A percentile compares a stretch with the other conserved stretches of the same genome.
Conservation (phyloP, 2,329 filamentous ascomycete species). For the Aspergillus sp. region DNA sequence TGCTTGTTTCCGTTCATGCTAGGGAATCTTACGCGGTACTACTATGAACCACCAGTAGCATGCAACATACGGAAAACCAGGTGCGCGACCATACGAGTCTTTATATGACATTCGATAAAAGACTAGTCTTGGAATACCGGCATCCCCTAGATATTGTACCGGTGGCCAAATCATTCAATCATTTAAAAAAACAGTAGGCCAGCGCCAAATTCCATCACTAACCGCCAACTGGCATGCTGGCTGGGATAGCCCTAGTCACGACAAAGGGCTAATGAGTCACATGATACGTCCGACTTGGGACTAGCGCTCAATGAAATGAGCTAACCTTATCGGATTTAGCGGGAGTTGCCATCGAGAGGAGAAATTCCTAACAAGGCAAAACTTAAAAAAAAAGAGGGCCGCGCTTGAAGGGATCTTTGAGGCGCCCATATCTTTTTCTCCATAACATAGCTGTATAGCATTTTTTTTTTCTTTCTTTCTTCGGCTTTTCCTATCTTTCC, state of each 20-base stretch:
- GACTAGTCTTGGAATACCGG: too few species aligned
- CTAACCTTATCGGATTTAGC: conserved; percentile 18
- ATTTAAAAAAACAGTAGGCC: too few species aligned
- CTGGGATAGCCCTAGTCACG: conserved; percentile 27
- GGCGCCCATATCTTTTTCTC: conserved; percentile 17
- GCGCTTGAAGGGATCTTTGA: conserved; percentile 21
- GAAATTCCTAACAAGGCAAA: conserved; percentile 33
- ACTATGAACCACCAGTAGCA: too few species aligned
- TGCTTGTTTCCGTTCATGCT: too few species aligned
- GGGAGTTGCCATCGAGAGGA: conserved; percentile 18
- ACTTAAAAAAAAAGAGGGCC: conserved; percentile 31
- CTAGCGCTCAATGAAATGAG: conserved; percentile 20
- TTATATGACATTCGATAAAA: too few species aligned
- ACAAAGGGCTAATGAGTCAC: conserved; percentile 26
- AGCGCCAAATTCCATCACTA: background rate
- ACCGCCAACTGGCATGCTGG: background rate
- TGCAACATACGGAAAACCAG: too few species aligned
- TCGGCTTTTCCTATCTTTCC: background rate
- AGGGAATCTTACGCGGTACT: too few species aligned
- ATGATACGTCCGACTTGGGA: conserved; percentile 19
- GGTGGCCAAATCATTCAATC: too few species aligned
- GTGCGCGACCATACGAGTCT: too few species aligned
- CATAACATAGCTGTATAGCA: conserved; percentile 5
- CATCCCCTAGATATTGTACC: too few species aligned
- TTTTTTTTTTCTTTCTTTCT: conserved; percentile 1